Percentiles rank a stretch among this genome's conserved stretches.
These are phyloP conservation scores for Vaccinium corymbosum DNA, from an alignment of 148 eudicot species.

Conservation along the genomic window DNA sequence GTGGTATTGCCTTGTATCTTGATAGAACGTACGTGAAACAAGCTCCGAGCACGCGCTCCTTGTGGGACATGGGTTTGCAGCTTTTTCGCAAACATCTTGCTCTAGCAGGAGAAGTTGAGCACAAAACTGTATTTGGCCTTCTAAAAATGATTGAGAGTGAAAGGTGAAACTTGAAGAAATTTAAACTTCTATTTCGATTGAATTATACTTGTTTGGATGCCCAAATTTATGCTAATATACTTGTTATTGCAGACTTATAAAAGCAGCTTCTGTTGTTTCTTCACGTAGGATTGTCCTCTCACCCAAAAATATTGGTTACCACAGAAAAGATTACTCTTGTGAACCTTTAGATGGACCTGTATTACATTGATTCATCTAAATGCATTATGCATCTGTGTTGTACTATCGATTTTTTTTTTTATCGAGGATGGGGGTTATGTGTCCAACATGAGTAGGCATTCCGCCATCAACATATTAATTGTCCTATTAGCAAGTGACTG, in stretches of 20 bases:
- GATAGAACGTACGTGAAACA: constrained; percentile 96
- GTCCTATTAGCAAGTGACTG: background rate
- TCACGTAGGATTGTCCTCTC: background rate
- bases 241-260: background rate
- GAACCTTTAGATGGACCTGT: background rate
- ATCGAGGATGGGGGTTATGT: background rate
- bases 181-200: background rate
- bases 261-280: background rate
- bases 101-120: constrained; percentile 83
- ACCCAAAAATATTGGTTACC: background rate
- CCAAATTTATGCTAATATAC: background rate
- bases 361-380: background rate
- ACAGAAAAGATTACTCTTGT: background rate
- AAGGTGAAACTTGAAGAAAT: constrained; percentile 42
- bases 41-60: constrained; percentile 71
- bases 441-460: background rate
- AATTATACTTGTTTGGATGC: background rate
- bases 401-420: background rate
- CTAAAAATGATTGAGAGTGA: constrained; percentile 93
- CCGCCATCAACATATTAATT: background rate
- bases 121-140: constrained; percentile 89
- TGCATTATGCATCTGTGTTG: background rate
- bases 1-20: constrained; percentile 87
- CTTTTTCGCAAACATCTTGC: constrained; percentile 87
- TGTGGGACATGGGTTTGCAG: constrained; percentile 99